These are phyloP conservation scores for Anisodus acutangulus DNA, from an alignment of 257 asterid species.

Conservation along the genomic window DNA sequence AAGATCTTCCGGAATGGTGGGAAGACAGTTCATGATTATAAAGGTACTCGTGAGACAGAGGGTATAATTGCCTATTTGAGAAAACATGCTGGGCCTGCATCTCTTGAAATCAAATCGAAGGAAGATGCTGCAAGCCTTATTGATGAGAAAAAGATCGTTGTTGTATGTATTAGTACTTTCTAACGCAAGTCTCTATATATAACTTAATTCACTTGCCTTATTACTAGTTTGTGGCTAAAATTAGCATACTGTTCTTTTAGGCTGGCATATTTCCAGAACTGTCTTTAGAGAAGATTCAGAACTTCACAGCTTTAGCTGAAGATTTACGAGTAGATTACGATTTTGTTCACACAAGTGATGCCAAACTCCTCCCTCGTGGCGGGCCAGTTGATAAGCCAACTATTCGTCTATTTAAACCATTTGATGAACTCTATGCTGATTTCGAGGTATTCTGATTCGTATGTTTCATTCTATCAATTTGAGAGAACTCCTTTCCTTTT, in stretches of 20 bases:
- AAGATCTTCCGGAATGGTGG: conserved; percentile 84
- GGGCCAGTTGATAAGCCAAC: conserved; percentile 71
- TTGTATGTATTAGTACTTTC: conserved; percentile 50
- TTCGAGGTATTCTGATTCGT: conserved; percentile 47
- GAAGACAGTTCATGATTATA: conserved; percentile 62
- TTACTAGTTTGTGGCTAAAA: conserved; percentile 18
- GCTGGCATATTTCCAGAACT: conserved; percentile 78
- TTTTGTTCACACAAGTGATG: conserved; percentile 74
- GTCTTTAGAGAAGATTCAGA: conserved; percentile 67
- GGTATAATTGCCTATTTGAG: conserved; percentile 72
- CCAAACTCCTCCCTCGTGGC: conserved; percentile 77
- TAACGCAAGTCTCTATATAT: background rate
- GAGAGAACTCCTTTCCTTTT: background rate
- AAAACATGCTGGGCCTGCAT: conserved; percentile 84
- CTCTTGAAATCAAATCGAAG: conserved; percentile 65
- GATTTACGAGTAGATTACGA: conserved; percentile 71
- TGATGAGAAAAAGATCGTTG: conserved; percentile 57
- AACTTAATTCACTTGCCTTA: background rate
- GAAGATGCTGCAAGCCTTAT: conserved; percentile 60
- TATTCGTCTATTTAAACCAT: conserved; percentile 79
- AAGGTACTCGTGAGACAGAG: conserved; percentile 86
- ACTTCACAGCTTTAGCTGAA: conserved; percentile 66
- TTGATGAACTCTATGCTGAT: conserved; percentile 77
- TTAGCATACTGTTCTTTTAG: conserved; percentile 37
- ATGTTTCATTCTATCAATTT: background rate